Evolutionary conservation across 1,139 yeast species (phyloP).

Genomic region (Groenewaldozyma sp.): DNA sequence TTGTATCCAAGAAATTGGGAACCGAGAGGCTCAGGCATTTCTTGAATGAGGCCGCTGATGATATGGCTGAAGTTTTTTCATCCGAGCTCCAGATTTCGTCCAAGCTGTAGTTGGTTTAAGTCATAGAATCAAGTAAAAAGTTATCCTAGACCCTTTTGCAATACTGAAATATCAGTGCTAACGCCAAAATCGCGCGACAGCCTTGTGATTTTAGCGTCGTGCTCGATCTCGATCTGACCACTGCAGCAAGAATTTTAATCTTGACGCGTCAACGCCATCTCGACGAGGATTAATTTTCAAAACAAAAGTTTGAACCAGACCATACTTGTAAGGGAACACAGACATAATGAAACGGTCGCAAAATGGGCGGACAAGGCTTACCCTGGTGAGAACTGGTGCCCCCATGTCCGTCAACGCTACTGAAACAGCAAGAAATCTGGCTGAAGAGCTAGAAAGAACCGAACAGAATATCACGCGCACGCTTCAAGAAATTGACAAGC

Average conservation of each 20-base stretch:
- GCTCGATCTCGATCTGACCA: too few species aligned
- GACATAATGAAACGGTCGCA: too few species aligned
- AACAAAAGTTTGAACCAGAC: too few species aligned
- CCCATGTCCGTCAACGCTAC: slow-evolving; percentile 3
- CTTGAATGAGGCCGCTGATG: slow-evolving; percentile 72
- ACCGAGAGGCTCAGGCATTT: slow-evolving; percentile 61
- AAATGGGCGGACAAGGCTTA: slow-evolving; percentile 7
- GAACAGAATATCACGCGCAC: slow-evolving; percentile 78
- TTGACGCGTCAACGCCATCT: background rate
- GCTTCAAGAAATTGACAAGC: slow-evolving; percentile 70
- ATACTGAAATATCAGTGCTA: too few species aligned
- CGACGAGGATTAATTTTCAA: too few species aligned
- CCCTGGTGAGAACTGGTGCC: slow-evolving; percentile 8
- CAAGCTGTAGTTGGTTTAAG: slow-evolving; percentile 30
- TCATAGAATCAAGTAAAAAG: too few species aligned
- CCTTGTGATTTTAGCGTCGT: too few species aligned
- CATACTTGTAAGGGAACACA: too few species aligned
- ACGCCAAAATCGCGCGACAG: too few species aligned
- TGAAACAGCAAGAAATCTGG: slow-evolving; percentile 15
- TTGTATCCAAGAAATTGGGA: slow-evolving; percentile 67
- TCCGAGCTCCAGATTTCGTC: slow-evolving; percentile 25
- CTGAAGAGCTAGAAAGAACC: slow-evolving; percentile 54
- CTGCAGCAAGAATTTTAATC: background rate
- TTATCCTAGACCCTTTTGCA: too few species aligned
- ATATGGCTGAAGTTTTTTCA: slow-evolving; percentile 57